Conservation (phyloP, 2,329 filamentous ascomycete species). For the Arthrobotrys sinensis region DNA sequence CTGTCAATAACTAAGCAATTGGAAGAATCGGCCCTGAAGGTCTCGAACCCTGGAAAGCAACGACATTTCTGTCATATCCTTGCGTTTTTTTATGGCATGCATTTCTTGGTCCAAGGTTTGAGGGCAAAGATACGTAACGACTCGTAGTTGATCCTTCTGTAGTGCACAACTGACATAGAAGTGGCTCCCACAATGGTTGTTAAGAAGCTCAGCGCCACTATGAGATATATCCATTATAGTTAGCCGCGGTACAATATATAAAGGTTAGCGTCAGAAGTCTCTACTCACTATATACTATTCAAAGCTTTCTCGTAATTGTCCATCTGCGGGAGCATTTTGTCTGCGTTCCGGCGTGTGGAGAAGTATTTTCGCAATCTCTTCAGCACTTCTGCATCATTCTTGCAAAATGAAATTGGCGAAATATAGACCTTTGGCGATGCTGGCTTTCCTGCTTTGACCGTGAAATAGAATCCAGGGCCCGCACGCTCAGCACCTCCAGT, state of each 20-base stretch:
- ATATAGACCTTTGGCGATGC: conserved; percentile 63
- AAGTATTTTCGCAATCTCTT: conserved; percentile 62
- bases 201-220: conserved; percentile 55
- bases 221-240: neutral
- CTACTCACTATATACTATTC: conserved; percentile 61
- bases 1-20: neutral
- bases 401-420: conserved; percentile 63
- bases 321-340: conserved; percentile 55
- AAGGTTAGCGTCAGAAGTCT: neutral
- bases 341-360: conserved; percentile 56
- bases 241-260: neutral
- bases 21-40: neutral
- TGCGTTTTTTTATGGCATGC: neutral
- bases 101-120: conserved; percentile 41
- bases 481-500: conserved; percentile 61
- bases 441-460: conserved; percentile 62
- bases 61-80: neutral
- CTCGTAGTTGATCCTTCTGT: conserved; percentile 51
- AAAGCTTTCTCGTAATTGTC: conserved; percentile 63
- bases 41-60: conserved; percentile 24
- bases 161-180: conserved; percentile 60
- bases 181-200: conserved; percentile 55
- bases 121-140: conserved; percentile 61
- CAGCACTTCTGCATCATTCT: conserved; percentile 63
- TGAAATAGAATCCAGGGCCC: conserved; percentile 64